Percentiles rank a stretch among this genome's conserved stretches.
Conservation (phyloP, 208 protist genomes). For the Trypanosoma lewisi region DNA sequence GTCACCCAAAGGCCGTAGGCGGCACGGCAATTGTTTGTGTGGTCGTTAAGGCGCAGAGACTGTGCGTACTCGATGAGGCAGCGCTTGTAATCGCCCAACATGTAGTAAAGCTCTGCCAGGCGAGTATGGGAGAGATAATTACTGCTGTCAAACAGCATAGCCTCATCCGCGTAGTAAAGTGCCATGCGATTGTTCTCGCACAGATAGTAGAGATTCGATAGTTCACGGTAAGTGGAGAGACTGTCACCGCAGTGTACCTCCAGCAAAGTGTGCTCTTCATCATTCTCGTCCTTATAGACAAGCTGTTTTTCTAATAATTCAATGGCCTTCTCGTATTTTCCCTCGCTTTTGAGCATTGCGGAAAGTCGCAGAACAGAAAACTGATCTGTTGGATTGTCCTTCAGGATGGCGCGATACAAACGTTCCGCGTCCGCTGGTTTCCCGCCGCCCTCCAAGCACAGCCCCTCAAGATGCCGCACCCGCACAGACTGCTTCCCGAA, state of each 20-base stretch:
- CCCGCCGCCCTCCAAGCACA: conserved; percentile 75
- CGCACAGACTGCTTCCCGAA: conserved; percentile 73
- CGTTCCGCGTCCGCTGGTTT: conserved; percentile 50
- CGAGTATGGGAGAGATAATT: conserved; percentile 61
- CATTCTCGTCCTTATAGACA: conserved; percentile 73
- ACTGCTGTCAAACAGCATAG: conserved; percentile 44
- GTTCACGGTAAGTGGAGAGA: conserved; percentile 45
- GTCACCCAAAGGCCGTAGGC: conserved; percentile 75
- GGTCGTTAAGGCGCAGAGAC: conserved; percentile 70
- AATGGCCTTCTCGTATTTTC: conserved; percentile 69
- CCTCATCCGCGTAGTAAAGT: conserved; percentile 78
- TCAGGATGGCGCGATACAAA: conserved; percentile 58
- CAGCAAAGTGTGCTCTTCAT: conserved; percentile 55
- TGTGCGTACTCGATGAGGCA: conserved; percentile 67
- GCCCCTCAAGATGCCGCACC: conserved; percentile 66
- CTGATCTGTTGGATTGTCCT: conserved; percentile 55
- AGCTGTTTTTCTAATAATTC: conserved; percentile 57
- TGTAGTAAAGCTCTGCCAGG: conserved; percentile 76
- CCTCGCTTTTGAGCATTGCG: conserved; percentile 73
- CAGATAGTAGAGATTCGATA: conserved; percentile 72
- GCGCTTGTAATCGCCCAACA: conserved; percentile 51
- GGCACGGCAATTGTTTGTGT: conserved; percentile 73
- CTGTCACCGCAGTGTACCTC: conserved; percentile 63
- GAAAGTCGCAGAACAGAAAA: conserved; percentile 67
- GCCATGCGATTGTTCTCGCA: conserved; percentile 45